Base-by-base conservation (phyloP, 345 rosid genomes). In the Hypericum perforatum region DNA sequence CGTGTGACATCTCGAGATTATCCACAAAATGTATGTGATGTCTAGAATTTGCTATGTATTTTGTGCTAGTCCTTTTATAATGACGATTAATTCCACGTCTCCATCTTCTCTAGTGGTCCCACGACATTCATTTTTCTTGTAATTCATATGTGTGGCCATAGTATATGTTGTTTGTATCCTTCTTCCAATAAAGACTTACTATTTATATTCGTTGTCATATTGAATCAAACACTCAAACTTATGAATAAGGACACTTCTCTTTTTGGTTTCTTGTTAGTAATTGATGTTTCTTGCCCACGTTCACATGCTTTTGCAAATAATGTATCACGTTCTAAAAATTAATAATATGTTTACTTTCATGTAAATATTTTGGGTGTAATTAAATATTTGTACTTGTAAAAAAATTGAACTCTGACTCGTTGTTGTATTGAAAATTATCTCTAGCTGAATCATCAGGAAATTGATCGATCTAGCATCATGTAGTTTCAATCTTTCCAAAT, bases 101-200 rank as follows among this genome's bases (percentile, higher is more conserved):
- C 37, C 36, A 14, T 64, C 43, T 66, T n/a, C 48, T 10, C 32
- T 39, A 0, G 45, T 60, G 72, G 80, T 52, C 70, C 77, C 67
- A 47, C 61, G 6, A 50, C 52, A 60, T 22, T 22, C 32, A 22
- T 59, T 68, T 61, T 56, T 64, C 71, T 58, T 37, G 14, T 42
- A 15, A 16, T 61, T 37, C n/a, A 8, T 45, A 38, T 63, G 49
- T 59, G 69, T 59, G 68, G 63, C 45, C 56, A 45, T 65, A 43
- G 56, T 63, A 39, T 39, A 39, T 66, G 8, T 13, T 46, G 50
- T 32, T 50, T 60, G 37, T 41, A 40, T 16, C 37, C 36, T 68
- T 36, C 48, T 44, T 7, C 9, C n/a, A 11, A 7, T 7, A 11
- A 7, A 6, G 48, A 44, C n/a, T 16, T 7, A n/a, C 16, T 2